These are phyloP conservation scores for Botryococcus braunii DNA, from an alignment of 163 green algal genomes.

Conservation along the genomic window DNA sequence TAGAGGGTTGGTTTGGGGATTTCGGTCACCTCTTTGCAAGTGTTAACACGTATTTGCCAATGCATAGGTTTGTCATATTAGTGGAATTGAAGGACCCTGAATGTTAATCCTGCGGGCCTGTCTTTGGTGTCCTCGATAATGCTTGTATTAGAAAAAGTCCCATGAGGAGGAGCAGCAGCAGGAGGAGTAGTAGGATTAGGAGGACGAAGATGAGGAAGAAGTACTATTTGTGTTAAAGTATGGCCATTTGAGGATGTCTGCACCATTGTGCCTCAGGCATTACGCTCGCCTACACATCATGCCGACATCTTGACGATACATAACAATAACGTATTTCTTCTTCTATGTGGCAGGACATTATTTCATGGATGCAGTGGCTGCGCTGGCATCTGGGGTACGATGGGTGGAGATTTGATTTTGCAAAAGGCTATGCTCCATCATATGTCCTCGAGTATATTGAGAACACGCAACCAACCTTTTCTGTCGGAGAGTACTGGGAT, in stretches of 20 bases:
- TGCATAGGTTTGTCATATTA: too few relatives aligned
- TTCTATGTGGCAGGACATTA: constrained; percentile 49
- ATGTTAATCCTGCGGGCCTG: too few relatives aligned
- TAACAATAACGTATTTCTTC: not conserved
- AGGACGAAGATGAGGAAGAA: not conserved
- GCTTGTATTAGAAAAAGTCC: too few relatives aligned
- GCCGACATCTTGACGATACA: not conserved
- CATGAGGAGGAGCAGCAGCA: not conserved
- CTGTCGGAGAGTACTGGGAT: constrained; percentile 94
- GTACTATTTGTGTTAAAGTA: not conserved
- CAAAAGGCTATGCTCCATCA: constrained; percentile 67
- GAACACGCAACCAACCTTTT: constrained; percentile 70
- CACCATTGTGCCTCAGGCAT: too few relatives aligned
- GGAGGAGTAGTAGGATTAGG: not conserved
- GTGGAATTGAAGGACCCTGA: too few relatives aligned
- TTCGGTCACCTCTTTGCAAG: too few relatives aligned
- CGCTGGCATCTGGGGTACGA: constrained; percentile 78
- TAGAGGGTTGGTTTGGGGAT: too few relatives aligned
- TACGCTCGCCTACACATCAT: too few relatives aligned
- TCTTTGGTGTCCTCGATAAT: too few relatives aligned
- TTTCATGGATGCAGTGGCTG: constrained; percentile 78
- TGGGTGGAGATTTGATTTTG: constrained; percentile 89
- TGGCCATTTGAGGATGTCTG: not conserved
- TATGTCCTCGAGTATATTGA: constrained; percentile 82
- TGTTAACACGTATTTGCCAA: too few relatives aligned